Percentiles rank a stretch among this genome's conserved stretches.
These are phyloP conservation scores for Claviceps capensis DNA, from an alignment of 2,329 filamentous ascomycete species.

Conservation along the genomic window DNA sequence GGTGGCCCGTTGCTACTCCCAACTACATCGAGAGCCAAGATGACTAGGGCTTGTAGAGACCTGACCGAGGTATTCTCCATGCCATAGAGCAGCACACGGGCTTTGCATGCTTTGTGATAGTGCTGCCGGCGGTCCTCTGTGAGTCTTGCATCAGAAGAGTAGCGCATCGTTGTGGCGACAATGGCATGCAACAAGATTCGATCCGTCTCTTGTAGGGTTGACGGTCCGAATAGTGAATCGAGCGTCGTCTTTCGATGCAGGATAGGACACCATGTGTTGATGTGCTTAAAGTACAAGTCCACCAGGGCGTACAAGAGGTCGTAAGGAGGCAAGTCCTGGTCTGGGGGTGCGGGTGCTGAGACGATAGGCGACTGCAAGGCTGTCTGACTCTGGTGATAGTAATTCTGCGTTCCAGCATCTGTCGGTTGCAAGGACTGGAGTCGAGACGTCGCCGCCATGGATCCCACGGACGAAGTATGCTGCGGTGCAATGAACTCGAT, in stretches of 20 bases:
- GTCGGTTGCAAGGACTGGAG: slow-evolving; percentile 23
- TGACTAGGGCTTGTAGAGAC: slow-evolving; percentile 74
- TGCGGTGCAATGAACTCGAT: slow-evolving; percentile 37
- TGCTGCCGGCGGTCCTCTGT: slow-evolving; percentile 58
- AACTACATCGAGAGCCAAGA: slow-evolving; percentile 71
- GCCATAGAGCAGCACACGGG: slow-evolving; percentile 75
- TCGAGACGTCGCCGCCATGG: slow-evolving; percentile 25
- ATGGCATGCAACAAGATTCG: slow-evolving; percentile 76
- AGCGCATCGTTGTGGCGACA: slow-evolving; percentile 75
- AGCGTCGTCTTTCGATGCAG: slow-evolving; percentile 74
- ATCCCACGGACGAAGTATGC: slow-evolving; percentile 23
- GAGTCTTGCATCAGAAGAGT: slow-evolving; percentile 63
- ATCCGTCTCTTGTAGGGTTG: slow-evolving; percentile 66
- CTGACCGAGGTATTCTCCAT: slow-evolving; percentile 85
- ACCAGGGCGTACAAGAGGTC: slow-evolving; percentile 60
- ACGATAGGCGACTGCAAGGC: background rate
- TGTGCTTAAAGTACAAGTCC: slow-evolving; percentile 66
- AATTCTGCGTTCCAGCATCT: slow-evolving; percentile 32
- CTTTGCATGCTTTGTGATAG: slow-evolving; percentile 71
- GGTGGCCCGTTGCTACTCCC: slow-evolving; percentile 82
- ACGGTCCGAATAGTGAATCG: slow-evolving; percentile 67
- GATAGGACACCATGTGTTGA: slow-evolving; percentile 80
- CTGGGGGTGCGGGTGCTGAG: slow-evolving; percentile 17
- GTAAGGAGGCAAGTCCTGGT: slow-evolving; percentile 60
- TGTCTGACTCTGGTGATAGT: slow-evolving; percentile 20